These are phyloP conservation scores for Boletus fagicola DNA, from an alignment of 768 basidiomycete genomes.

Conservation along the genomic window DNA sequence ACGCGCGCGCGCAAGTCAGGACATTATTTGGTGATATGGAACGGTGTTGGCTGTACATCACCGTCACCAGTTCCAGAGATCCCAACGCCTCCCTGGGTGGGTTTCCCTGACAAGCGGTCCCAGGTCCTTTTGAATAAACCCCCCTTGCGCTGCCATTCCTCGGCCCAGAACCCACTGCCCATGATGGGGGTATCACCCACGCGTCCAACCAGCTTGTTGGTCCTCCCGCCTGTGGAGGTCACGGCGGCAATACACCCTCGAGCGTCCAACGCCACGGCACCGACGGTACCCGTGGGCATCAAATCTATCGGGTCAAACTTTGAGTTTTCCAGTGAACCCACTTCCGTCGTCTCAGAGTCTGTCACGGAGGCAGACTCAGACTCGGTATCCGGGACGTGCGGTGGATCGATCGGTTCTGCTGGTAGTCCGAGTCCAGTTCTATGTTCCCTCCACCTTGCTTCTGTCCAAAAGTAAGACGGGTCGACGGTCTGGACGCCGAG, in stretches of 20 bases:
- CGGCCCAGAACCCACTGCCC: slow-evolving; percentile 83
- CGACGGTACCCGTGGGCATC: slow-evolving; percentile 76
- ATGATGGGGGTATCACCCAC: slow-evolving; percentile 81
- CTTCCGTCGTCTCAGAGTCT: slow-evolving; percentile 20
- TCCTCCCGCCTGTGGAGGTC: slow-evolving; percentile 80
- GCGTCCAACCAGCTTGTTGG: slow-evolving; percentile 80
- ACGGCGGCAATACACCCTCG: slow-evolving; percentile 69
- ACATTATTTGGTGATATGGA: background rate
- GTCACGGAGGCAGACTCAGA: slow-evolving; percentile 4
- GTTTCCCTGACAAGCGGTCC: slow-evolving; percentile 39
- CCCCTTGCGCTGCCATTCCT: slow-evolving; percentile 58
- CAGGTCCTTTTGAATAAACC: slow-evolving; percentile 36
- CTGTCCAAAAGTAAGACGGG: slow-evolving; percentile 77
- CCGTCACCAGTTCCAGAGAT: slow-evolving; percentile 86
- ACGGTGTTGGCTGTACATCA: slow-evolving; percentile 50
- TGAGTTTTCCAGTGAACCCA: slow-evolving; percentile 14
- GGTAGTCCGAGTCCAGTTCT: slow-evolving; percentile 70
- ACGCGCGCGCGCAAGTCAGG: background rate
- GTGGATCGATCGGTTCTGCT: slow-evolving; percentile 53
- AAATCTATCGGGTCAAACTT: slow-evolving; percentile 44
- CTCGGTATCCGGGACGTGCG: slow-evolving; percentile 14
- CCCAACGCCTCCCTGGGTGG: slow-evolving; percentile 50
- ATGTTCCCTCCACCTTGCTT: slow-evolving; percentile 74
- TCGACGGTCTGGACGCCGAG: slow-evolving; percentile 62
- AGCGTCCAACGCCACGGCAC: slow-evolving; percentile 76